Evolutionary conservation across 192 early-diverging fungal species (phyloP).

Genomic region (Globomyces pollinis-pini): DNA sequence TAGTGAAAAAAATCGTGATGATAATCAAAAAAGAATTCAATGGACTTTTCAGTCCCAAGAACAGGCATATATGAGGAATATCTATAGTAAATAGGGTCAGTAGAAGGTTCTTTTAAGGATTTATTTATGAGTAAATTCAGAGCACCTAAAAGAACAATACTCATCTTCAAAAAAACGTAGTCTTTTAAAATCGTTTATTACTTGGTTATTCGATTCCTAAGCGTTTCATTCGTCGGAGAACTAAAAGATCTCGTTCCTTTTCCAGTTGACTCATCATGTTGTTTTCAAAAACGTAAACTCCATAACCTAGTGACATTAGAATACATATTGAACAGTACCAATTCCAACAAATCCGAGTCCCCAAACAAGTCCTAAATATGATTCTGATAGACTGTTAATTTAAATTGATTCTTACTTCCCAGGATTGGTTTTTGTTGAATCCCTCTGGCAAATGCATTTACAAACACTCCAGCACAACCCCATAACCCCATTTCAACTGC

Average conservation of each 20-base stretch:
- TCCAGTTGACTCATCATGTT: background rate
- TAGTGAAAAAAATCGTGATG: background rate
- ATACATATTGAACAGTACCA: no score
- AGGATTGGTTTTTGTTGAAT: slow-evolving; percentile 10
- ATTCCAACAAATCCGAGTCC: background rate
- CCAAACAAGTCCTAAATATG: background rate
- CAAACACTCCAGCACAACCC: slow-evolving; percentile 1
- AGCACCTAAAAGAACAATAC: background rate
- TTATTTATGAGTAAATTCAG: background rate
- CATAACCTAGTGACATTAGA: no score
- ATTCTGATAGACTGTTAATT: background rate
- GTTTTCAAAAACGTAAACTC: background rate
- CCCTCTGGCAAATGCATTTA: slow-evolving; percentile 7
- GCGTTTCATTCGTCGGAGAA: slow-evolving; percentile 1
- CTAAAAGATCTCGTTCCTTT: slow-evolving; percentile 4
- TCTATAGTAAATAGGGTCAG: background rate
- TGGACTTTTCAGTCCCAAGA: background rate
- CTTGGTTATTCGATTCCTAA: background rate
- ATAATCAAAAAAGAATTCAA: background rate
- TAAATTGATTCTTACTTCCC: background rate
- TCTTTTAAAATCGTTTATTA: background rate
- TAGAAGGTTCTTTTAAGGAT: background rate
- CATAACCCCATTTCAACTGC: background rate
- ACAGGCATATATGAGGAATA: background rate
- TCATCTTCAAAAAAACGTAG: background rate